phyloP scores from a whole-genome alignment of 192 early-diverging fungal genomes.

The Coemansia reversa region DNA sequence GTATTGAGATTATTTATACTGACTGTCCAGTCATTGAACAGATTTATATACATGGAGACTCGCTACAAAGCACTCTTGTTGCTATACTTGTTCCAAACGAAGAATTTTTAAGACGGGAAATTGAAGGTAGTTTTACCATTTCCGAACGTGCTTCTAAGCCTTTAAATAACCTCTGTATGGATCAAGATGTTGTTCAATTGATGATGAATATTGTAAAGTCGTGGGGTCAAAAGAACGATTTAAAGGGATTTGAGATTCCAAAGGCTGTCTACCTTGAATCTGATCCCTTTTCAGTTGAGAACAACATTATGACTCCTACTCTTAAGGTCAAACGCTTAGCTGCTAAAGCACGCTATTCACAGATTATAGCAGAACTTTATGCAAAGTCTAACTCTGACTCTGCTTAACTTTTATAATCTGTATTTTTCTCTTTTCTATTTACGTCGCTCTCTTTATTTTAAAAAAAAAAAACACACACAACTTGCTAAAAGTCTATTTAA shows the following conservation, averaged over 20 bases:
- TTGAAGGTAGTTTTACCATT: constrained; percentile 35
- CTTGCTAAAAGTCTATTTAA: too few species aligned
- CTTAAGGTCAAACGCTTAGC: constrained; percentile 63
- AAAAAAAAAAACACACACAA: too few species aligned
- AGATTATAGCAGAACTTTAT: constrained; percentile 11
- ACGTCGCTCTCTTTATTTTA: too few species aligned
- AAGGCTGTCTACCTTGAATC: constrained; percentile 68
- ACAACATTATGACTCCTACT: constrained; percentile 79
- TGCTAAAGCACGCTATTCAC: constrained; percentile 50
- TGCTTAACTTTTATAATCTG: neutral
- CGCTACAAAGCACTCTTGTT: constrained; percentile 72
- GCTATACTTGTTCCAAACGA: constrained; percentile 75
- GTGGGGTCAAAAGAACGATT: constrained; percentile 59
- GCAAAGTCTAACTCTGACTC: neutral
- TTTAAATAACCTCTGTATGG: constrained; percentile 53
- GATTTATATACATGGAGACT: constrained; percentile 76
- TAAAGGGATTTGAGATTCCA: constrained; percentile 74
- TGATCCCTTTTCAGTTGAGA: constrained; percentile 73
- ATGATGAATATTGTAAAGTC: constrained; percentile 55
- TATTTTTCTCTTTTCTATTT: neutral
- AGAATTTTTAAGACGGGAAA: constrained; percentile 54
- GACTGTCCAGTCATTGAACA: constrained; percentile 65
- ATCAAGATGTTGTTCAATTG: constrained; percentile 55
- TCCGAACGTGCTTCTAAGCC: constrained; percentile 16
- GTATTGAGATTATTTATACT: constrained; percentile 69